Percentiles rank a stretch among this genome's conserved stretches.
Conservation (phyloP, 768 basidiomycete species). For the Sarcodon aspratus region DNA sequence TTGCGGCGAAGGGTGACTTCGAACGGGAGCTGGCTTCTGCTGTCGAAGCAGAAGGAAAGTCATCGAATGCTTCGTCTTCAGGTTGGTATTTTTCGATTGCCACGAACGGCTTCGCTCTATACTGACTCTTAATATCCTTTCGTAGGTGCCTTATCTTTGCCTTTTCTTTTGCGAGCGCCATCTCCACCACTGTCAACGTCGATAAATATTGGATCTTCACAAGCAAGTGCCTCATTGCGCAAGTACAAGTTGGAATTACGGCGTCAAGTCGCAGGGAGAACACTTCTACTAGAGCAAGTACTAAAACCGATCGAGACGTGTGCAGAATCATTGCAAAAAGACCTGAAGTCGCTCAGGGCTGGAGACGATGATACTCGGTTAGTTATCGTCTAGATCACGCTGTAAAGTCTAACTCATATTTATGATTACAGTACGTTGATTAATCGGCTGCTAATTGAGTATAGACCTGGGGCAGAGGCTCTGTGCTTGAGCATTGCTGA, state of each 20-base stretch:
- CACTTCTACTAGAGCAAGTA: conserved; percentile 46
- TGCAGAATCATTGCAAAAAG: conserved; percentile 45
- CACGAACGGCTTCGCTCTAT: background rate
- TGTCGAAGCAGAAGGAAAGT: conserved; percentile 18
- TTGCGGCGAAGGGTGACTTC: conserved; percentile 34
- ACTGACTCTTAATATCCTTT: background rate
- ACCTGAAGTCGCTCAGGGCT: conserved; percentile 37
- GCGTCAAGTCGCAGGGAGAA: conserved; percentile 55
- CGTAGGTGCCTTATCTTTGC: conserved; percentile 39
- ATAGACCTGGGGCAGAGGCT: conserved; percentile 39
- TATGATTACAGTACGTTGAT: conserved; percentile 25
- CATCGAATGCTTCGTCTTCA: conserved; percentile 12
- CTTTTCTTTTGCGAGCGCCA: conserved; percentile 45
- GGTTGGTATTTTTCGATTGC: conserved; percentile 14
- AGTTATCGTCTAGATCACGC: conserved; percentile 7
- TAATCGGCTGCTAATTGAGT: conserved; percentile 29
- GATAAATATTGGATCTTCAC: conserved; percentile 20
- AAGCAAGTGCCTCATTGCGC: conserved; percentile 36
- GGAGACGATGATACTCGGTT: conserved; percentile 34
- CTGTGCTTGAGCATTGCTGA: conserved; percentile 30
- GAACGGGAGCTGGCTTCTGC: conserved; percentile 27
- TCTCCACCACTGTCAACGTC: conserved; percentile 35
- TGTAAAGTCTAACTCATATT: background rate
- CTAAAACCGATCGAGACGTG: conserved; percentile 48
- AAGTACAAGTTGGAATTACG: conserved; percentile 51